Evolutionary conservation across 495 filamentous ascomycete species (phyloP), one percentile per base, ranked within the genome.

Genomic region (Penicillium bovifimosum): DNA sequence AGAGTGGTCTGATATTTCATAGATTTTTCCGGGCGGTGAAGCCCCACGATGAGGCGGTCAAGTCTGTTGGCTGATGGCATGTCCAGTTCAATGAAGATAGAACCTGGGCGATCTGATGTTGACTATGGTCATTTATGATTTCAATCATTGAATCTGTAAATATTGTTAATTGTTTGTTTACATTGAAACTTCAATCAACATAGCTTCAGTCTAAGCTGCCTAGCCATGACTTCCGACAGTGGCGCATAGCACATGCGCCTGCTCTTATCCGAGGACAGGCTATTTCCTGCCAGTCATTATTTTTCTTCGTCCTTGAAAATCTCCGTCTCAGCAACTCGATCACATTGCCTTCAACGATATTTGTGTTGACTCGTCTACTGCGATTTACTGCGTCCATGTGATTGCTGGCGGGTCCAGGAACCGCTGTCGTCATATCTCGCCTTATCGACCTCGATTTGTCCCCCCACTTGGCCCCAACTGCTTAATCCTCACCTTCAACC

Each of bases 11-110:
- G 57, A 61, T 58, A 41, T 20, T 40, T 53, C 14, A 33, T 54
- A 60, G 45, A 42, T 54, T 60, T 60, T 52, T 26, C 20, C 50
- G 40, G 60, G 56, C 60, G 56, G 56, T 60, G 57, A 62, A 45
- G 11, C 3, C 11, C 16, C 14, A 20, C 13, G 28, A 28, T 53
- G 41, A 45, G 56, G 50, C 56, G 53, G 53, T 54, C 58, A 54
- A 28, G 43, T 38, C 9, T 20, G 36, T 43, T 27, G 5, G 38
- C 6, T n/a, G n/a, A 24, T 41, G n/a, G 26, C n/a, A 9, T 28
- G 3, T 17, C 8, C 41, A 29, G 24, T 8, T 13, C 5, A 7
- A 42, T 20, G 9, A 29, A n/a, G 2, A 8, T 9, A 29, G 27
- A 29, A 17, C 24, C 9, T 28, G 9, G n/a, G 26, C 2, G 11